These are phyloP conservation scores for Didymella glomerata DNA, from an alignment of 2,329 filamentous ascomycete species.

Conservation along the genomic window DNA sequence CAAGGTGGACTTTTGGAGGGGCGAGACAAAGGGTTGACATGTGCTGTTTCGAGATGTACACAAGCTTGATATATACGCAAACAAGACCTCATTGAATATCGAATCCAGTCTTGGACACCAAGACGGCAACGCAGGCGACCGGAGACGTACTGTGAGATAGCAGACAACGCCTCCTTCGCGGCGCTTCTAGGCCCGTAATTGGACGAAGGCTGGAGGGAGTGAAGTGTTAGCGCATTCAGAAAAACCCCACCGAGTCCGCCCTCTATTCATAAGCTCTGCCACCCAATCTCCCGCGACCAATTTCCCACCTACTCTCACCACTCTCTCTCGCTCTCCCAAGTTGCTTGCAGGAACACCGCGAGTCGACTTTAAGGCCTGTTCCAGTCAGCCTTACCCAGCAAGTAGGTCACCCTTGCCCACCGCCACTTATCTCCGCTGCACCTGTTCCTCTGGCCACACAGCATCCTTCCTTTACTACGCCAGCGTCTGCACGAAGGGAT, in stretches of 20 bases:
- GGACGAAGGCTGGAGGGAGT: conserved; percentile 42
- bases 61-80: conserved; percentile 24
- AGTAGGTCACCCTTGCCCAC: conserved; percentile 41
- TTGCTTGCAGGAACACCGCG: conserved; percentile 44
- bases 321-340: conserved; percentile 35
- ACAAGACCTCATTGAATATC: conserved; percentile 31
- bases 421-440: conserved; percentile 27
- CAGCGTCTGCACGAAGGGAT: conserved; percentile 34
- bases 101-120: conserved; percentile 29
- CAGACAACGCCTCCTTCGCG: conserved; percentile 34
- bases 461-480: conserved; percentile 21
- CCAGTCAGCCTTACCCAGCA: conserved; percentile 32
- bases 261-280: conserved; percentile 49
- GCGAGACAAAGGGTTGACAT: conserved; percentile 31
- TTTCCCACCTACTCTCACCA: conserved; percentile 21
- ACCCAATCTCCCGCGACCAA: conserved; percentile 32
- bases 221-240: conserved; percentile 46
- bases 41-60: conserved; percentile 27
- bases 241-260: conserved; percentile 47
- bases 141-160: conserved; percentile 32
- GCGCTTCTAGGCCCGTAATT: conserved; percentile 42
- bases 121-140: conserved; percentile 29
- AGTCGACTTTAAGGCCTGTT: conserved; percentile 38
- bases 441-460: conserved; percentile 25
- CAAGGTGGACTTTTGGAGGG: conserved; percentile 27